Evolutionary conservation across 192 early-diverging fungal species (phyloP).

Genomic region (Coemansia sp.): DNA sequence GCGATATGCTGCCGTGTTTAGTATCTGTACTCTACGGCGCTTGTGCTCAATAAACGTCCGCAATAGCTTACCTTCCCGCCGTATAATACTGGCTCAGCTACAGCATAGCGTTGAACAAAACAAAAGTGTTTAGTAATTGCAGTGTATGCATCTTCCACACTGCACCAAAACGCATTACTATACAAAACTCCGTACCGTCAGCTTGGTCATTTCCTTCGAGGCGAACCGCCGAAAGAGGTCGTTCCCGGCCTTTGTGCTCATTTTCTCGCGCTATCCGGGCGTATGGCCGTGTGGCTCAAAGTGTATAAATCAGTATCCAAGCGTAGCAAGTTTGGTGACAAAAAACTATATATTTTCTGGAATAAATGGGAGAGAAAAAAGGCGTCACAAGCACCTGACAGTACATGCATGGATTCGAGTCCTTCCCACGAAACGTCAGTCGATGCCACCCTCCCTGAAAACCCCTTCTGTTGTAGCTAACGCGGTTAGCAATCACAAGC

Average conservation of each 20-base stretch:
- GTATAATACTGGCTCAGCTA: conserved; percentile 48
- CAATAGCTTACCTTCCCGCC: conserved; percentile 30
- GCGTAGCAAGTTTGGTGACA: not conserved
- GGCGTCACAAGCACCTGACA: not conserved
- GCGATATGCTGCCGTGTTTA: not conserved
- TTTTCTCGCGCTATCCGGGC: not conserved
- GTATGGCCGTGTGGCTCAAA: not conserved
- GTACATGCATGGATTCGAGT: too few relatives aligned
- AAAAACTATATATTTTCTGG: not conserved
- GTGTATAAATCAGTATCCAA: not conserved
- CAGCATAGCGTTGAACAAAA: conserved; percentile 20
- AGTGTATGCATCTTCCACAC: not conserved
- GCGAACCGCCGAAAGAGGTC: conserved; percentile 48
- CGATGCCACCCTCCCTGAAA: too few relatives aligned
- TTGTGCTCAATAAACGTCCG: too few relatives aligned
- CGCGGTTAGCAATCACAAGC: too few relatives aligned
- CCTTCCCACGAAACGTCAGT: too few relatives aligned
- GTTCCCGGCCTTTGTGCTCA: conserved; percentile 18
- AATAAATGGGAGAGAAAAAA: not conserved
- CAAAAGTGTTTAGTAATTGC: not conserved
- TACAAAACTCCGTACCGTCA: conserved; percentile 20
- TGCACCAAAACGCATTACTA: not conserved
- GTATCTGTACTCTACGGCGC: not conserved
- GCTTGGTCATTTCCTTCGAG: conserved; percentile 51
- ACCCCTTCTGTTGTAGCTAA: too few relatives aligned